Evolutionary conservation across 176 grass and related monocot genomes (phyloP).

Genomic region (Lolium perenne): DNA sequence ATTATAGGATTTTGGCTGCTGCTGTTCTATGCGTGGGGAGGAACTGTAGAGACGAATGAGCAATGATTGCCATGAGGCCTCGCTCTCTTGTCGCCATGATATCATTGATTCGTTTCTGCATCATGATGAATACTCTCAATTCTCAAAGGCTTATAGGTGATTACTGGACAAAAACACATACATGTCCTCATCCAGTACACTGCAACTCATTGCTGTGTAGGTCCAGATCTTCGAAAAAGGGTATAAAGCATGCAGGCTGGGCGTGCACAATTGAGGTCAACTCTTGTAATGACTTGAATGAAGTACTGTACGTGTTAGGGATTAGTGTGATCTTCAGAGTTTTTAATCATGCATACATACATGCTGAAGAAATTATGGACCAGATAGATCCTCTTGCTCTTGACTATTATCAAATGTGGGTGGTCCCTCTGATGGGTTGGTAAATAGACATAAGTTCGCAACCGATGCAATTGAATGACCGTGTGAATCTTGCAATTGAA

Average conservation of each 20-base stretch:
- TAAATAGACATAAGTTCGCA: neutral
- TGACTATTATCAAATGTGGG: neutral
- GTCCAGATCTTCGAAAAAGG: conserved; percentile 41
- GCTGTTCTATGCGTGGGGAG: conserved; percentile 17
- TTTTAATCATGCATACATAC: conserved; percentile 22
- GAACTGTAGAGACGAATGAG: conserved; percentile 12
- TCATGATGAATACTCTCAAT: conserved; percentile 8
- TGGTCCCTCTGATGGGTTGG: conserved; percentile 27
- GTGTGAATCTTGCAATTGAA: conserved; percentile 9
- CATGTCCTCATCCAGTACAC: conserved; percentile 21
- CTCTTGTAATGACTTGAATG: conserved; percentile 9
- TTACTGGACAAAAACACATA: conserved; percentile 31
- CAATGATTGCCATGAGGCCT: conserved; percentile 32
- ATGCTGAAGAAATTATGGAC: conserved; percentile 30
- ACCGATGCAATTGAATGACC: conserved; percentile 27
- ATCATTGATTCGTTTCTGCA: conserved; percentile 26
- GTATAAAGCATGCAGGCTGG: neutral
- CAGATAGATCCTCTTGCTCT: conserved; percentile 22
- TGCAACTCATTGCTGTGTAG: conserved; percentile 33
- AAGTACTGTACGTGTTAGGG: neutral
- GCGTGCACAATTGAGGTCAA: conserved; percentile 15
- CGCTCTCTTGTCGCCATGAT: conserved; percentile 24
- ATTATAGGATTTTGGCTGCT: conserved; percentile 41
- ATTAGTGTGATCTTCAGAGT: conserved; percentile 4
- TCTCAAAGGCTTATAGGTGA: conserved; percentile 26